Evolutionary conservation across 176 grass and related monocot genomes (phyloP).

Genomic region (Triticum timopheevii): DNA sequence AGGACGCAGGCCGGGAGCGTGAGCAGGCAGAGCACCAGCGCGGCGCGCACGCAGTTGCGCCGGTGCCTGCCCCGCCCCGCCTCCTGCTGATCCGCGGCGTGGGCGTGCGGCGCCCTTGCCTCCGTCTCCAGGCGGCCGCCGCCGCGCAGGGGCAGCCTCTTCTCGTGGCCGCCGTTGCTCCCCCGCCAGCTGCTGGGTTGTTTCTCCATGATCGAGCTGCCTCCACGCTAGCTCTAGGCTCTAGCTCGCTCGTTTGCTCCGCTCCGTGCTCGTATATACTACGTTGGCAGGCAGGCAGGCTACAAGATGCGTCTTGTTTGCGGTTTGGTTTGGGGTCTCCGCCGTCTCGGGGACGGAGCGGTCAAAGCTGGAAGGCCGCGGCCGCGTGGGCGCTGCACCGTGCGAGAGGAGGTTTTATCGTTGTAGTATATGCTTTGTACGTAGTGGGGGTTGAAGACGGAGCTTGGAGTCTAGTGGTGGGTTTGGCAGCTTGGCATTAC

Average conservation of each 20-base stretch:
- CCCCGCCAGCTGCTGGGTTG: not conserved
- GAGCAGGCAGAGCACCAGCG: slow-evolving; percentile 36
- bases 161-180: slow-evolving; percentile 24
- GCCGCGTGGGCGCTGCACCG: not conserved
- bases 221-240: not conserved
- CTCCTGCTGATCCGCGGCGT: slow-evolving; percentile 18
- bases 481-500: not conserved
- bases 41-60: slow-evolving; percentile 37
- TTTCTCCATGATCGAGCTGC: slow-evolving; percentile 29
- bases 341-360: not conserved
- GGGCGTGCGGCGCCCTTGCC: not conserved
- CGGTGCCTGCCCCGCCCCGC: slow-evolving; percentile 32
- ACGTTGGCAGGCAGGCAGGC: not conserved
- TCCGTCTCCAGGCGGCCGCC: slow-evolving; percentile 33
- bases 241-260: not conserved
- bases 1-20: slow-evolving; percentile 30
- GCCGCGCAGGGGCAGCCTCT: slow-evolving; percentile 29
- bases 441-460: too few species aligned
- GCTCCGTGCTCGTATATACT: not conserved
- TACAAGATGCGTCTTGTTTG: not conserved
- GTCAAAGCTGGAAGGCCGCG: not conserved
- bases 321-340: not conserved
- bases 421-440: too few species aligned
- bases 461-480: not conserved
- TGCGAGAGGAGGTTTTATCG: not conserved